Conservation (phyloP, 495 filamentous ascomycete genomes). For the Talaromyces stipitatus region DNA sequence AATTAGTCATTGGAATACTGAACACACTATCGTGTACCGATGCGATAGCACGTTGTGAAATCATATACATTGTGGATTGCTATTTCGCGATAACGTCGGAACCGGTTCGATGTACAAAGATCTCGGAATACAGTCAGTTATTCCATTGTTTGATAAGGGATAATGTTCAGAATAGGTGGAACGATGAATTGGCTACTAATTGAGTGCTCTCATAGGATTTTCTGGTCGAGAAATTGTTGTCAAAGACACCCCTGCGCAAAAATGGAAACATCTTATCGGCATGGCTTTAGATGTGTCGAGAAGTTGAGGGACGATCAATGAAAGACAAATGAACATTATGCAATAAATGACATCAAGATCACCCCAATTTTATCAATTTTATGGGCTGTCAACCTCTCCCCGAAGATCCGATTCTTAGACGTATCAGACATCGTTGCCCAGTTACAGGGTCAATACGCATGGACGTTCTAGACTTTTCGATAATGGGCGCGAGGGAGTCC, state of each 20-base stretch:
- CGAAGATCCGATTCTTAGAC: neutral
- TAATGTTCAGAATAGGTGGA: neutral
- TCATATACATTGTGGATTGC: too few species aligned
- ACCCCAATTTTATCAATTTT: neutral
- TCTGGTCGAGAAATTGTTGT: neutral
- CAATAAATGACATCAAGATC: neutral
- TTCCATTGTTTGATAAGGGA: neutral
- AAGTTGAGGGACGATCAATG: neutral
- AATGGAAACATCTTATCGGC: neutral
- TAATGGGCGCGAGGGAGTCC: neutral
- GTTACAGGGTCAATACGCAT: neutral
- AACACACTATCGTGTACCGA: too few species aligned
- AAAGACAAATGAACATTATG: neutral
- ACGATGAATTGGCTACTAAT: neutral
- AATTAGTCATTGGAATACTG: too few species aligned
- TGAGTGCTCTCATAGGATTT: neutral
- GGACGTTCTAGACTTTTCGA: neutral
- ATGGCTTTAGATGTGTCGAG: neutral
- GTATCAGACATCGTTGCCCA: neutral
- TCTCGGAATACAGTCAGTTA: too few species aligned
- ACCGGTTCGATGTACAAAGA: too few species aligned
- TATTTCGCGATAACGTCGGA: too few species aligned
- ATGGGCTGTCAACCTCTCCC: neutral
- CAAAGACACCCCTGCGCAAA: too few species aligned
- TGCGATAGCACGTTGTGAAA: too few species aligned